Conservation (phyloP, 768 basidiomycete species). For the Calvatia gigantea region DNA sequence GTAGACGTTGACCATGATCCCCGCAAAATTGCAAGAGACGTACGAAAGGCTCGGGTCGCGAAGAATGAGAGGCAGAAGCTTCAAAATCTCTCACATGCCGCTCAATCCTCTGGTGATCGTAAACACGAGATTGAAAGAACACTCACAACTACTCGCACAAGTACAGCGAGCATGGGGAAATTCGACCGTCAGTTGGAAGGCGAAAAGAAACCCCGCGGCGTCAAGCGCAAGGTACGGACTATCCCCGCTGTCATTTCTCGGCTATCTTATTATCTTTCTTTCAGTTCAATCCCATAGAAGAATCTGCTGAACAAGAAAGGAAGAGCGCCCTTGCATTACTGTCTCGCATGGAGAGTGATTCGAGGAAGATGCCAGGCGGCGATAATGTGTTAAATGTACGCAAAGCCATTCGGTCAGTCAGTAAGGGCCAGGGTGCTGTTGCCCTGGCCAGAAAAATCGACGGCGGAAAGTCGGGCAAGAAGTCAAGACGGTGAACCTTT, state of each 20-base stretch:
- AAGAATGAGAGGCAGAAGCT: constrained; percentile 82
- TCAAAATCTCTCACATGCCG: constrained; percentile 66
- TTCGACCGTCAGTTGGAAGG: constrained; percentile 91
- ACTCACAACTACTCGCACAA: constrained; percentile 69
- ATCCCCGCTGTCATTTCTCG: not conserved
- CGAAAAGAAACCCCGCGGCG: constrained; percentile 82
- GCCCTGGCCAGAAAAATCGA: constrained; percentile 38
- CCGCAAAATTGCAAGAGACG: constrained; percentile 66
- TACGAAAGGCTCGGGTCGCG: constrained; percentile 72
- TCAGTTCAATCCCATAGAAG: constrained; percentile 85
- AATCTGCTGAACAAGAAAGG: constrained; percentile 62
- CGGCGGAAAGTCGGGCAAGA: not conserved
- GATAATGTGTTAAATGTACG: constrained; percentile 71
- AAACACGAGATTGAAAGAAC: constrained; percentile 76
- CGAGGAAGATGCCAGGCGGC: constrained; percentile 59
- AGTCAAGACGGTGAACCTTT: not conserved
- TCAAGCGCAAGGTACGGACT: constrained; percentile 86
- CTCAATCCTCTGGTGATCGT: constrained; percentile 38
- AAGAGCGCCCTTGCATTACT: constrained; percentile 72
- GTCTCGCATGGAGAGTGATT: constrained; percentile 68
- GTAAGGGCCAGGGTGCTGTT: constrained; percentile 62
- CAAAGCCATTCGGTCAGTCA: constrained; percentile 81
- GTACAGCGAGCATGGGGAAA: constrained; percentile 94
- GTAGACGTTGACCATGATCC: constrained; percentile 82
- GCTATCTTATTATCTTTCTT: not conserved